Evolutionary conservation across 345 rosid species (phyloP).

Genomic region (Brassica juncea): DNA sequence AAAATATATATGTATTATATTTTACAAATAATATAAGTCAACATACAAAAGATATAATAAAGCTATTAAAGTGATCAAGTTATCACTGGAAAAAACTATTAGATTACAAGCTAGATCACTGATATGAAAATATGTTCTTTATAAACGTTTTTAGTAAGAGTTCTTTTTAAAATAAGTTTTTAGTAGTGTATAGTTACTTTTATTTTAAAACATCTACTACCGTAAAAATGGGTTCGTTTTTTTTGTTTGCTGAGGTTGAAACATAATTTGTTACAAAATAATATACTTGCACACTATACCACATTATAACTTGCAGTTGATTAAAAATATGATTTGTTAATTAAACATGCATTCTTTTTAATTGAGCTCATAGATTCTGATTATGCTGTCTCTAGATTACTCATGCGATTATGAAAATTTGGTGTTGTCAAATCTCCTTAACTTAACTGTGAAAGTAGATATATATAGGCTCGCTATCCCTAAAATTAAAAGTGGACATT

Average conservation of each 20-base stretch:
- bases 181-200: too few relatives aligned
- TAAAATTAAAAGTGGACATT: too few relatives aligned
- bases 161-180: too few relatives aligned
- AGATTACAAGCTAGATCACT: too few relatives aligned
- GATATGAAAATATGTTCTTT: too few relatives aligned
- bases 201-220: too few relatives aligned
- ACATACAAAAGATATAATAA: neutral
- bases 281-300: neutral
- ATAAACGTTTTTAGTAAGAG: too few relatives aligned
- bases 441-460: slow-evolving; percentile 30
- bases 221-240: too few relatives aligned
- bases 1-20: neutral
- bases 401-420: slow-evolving; percentile 1
- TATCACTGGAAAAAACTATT: too few relatives aligned
- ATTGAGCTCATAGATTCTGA: neutral
- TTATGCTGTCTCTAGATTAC: slow-evolving; percentile 1
- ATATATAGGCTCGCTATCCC: neutral
- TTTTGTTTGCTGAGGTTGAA: too few relatives aligned
- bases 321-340: neutral
- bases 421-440: slow-evolving; percentile 34
- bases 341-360: neutral
- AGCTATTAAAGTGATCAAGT: too few relatives aligned
- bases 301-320: neutral
- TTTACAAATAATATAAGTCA: neutral
- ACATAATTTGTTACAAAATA: neutral